Evolutionary conservation across 176 grass and related monocot species (phyloP).

Genomic region (Tillandsia leiboldiana): DNA sequence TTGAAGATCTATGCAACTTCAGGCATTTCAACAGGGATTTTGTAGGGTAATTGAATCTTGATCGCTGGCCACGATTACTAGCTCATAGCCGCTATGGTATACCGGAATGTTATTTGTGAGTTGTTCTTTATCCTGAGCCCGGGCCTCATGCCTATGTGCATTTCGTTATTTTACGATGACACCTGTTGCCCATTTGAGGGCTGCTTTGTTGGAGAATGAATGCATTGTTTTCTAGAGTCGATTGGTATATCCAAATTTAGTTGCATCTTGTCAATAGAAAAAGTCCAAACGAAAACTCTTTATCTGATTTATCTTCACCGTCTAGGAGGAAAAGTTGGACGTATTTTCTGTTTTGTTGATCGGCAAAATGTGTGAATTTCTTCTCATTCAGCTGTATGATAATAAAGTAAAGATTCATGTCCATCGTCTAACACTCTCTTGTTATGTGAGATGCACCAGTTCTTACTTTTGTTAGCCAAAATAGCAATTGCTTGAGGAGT

Average conservation of each 20-base stretch:
- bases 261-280: neutral
- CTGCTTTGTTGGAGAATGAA: neutral
- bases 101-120: neutral
- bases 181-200: neutral
- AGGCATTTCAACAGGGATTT: constrained; percentile 49
- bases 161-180: neutral
- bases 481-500: too few species aligned
- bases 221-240: neutral
- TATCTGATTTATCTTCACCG: neutral
- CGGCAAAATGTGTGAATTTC: neutral
- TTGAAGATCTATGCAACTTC: constrained; percentile 89
- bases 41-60: constrained; percentile 24
- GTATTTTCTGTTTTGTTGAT: neutral
- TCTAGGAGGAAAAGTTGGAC: neutral
- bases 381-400: neutral
- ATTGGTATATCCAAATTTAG: neutral
- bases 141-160: neutral
- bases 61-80: neutral
- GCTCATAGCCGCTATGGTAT: neutral
- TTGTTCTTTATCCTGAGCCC: neutral
- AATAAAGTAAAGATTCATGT: constrained; percentile 2
- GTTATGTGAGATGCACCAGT: too few species aligned
- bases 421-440: too few species aligned
- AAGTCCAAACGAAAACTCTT: neutral
- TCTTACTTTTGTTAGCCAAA: too few species aligned